Evolutionary conservation across 164 flowering plant species (phyloP).

Genomic region (Stephania japonica): DNA sequence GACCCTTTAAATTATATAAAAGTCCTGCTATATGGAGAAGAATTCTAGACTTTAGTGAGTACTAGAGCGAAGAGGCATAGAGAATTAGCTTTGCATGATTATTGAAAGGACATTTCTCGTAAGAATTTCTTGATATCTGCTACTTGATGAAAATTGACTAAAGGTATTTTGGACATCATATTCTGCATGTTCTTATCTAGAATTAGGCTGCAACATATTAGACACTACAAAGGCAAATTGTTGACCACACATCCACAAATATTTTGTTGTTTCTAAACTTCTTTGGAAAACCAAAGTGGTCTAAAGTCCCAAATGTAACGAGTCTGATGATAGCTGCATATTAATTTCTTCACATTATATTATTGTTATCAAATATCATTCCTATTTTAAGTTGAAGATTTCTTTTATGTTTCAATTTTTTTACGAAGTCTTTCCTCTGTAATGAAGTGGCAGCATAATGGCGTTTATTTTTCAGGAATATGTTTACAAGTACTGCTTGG

Average conservation of each 20-base stretch:
- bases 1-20: neutral
- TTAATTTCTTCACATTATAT: neutral
- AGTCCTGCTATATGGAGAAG: neutral
- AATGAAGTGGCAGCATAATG: neutral
- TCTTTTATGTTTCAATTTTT: neutral
- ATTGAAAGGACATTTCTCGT: neutral
- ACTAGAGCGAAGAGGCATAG: neutral
- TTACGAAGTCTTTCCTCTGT: neutral
- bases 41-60: neutral
- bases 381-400: too few species aligned
- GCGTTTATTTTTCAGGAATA: slow-evolving; percentile 51
- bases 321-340: neutral
- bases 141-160: neutral
- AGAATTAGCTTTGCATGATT: neutral
- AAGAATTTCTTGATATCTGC: neutral
- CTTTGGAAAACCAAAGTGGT: neutral
- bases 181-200: neutral
- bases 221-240: neutral
- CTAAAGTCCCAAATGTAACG: neutral
- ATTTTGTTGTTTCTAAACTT: neutral
- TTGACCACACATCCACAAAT: neutral
- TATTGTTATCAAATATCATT: neutral
- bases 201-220: too few species aligned
- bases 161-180: neutral
- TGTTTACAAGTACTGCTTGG: slow-evolving; percentile 68